These are phyloP conservation scores for Candida odintsovae DNA, from an alignment of 805 yeast genomes.

Conservation along the genomic window DNA sequence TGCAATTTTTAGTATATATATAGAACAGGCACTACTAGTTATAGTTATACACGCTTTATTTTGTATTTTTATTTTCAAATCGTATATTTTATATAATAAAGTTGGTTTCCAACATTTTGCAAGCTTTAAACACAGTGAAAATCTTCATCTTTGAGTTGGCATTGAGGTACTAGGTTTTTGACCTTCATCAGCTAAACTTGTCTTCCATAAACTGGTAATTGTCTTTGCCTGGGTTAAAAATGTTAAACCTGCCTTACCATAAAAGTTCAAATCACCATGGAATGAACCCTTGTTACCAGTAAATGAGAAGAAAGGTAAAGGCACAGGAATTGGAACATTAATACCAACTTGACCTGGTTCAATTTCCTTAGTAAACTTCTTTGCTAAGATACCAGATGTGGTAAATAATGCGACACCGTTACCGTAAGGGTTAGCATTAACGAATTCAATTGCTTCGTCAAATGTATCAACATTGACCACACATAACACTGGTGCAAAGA, in stretches of 20 bases:
- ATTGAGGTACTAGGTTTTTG: constrained; percentile 52
- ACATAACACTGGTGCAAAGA: constrained; percentile 68
- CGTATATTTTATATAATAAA: too few species aligned
- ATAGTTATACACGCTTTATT: too few species aligned
- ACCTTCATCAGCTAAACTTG: constrained; percentile 41
- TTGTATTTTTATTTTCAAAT: not conserved
- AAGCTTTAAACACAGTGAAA: too few species aligned
- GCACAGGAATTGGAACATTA: constrained; percentile 77
- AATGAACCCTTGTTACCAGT: constrained; percentile 73
- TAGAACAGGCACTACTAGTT: too few species aligned
- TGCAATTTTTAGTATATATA: too few species aligned
- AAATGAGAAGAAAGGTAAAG: constrained; percentile 75
- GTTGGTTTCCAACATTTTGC: too few species aligned
- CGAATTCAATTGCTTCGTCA: constrained; percentile 64
- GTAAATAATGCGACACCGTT: constrained; percentile 72
- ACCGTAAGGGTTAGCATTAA: constrained; percentile 60
- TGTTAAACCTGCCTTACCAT: constrained; percentile 69
- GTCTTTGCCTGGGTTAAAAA: constrained; percentile 75
- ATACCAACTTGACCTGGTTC: constrained; percentile 76
- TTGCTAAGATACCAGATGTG: constrained; percentile 62
- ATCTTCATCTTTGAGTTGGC: constrained; percentile 54
- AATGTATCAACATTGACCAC: constrained; percentile 59
- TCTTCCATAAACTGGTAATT: constrained; percentile 63
- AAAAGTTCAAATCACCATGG: constrained; percentile 74
- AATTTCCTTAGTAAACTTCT: constrained; percentile 60